These are phyloP conservation scores for Aspergillus persii DNA, from an alignment of 2,329 filamentous ascomycete species.

Conservation along the genomic window DNA sequence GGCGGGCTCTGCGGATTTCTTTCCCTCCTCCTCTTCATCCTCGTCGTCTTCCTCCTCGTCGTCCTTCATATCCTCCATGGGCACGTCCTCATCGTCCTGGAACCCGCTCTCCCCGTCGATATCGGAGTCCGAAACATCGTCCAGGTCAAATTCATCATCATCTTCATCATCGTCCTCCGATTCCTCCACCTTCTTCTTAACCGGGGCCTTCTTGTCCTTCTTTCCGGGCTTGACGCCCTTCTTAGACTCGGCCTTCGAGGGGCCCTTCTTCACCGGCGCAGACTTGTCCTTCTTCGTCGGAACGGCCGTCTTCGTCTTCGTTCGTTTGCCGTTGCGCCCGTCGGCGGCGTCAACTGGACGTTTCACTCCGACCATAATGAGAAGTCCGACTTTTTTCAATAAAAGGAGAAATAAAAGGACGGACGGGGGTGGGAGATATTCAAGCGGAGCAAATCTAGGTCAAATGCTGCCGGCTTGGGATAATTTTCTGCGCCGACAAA, in stretches of 20 bases:
- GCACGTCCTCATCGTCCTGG: constrained; percentile 52
- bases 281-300: constrained; percentile 29
- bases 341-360: constrained; percentile 39
- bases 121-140: constrained; percentile 47
- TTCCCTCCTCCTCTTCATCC: constrained; percentile 23
- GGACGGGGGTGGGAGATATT: background rate
- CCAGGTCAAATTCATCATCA: constrained; percentile 57
- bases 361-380: constrained; percentile 42
- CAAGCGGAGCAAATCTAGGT: background rate
- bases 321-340: constrained; percentile 41
- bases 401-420: background rate
- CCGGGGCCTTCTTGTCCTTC: constrained; percentile 30
- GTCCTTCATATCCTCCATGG: constrained; percentile 39
- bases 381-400: constrained; percentile 6
- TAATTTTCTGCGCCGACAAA: constrained; percentile 9
- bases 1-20: constrained; percentile 16
- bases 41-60: constrained; percentile 26
- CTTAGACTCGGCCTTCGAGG: constrained; percentile 22
- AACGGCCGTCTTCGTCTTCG: constrained; percentile 30
- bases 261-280: constrained; percentile 27
- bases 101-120: constrained; percentile 48
- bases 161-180: constrained; percentile 48
- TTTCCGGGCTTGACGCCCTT: constrained; percentile 32
- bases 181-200: constrained; percentile 39
- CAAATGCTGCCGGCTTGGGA: constrained; percentile 5